Base-by-base conservation (phyloP, 2,329 filamentous ascomycete species). In the Talaromyces rugulosus region DNA sequence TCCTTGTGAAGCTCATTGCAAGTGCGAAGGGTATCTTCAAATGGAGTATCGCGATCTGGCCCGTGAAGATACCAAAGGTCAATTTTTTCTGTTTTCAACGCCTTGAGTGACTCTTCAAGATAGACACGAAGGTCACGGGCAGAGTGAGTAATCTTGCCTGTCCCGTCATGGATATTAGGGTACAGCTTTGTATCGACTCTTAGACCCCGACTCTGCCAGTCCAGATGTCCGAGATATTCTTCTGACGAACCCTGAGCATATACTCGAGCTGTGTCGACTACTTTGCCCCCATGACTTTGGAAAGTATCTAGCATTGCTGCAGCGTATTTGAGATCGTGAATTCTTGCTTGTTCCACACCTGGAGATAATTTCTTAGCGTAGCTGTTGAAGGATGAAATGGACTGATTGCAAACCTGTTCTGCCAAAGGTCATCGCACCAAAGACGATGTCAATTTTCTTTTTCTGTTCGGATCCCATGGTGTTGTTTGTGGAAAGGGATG, bases 1-100 rank as follows among this genome's bases (percentile, higher is more conserved):
- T 80, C 75, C 27, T 77, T 65, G 69, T 81, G 71, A 1, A 84
- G 71, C 5, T 44, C 42, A 23, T 44, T 44, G 42, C 14, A n/a
- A n/a, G 42, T 12, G 14, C 42, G 14, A n/a, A 44, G 42, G 8
- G 42, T 44, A 9, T 44, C 42, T n/a, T n/a, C 18, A 44, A n/a
- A 44, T n/a, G 42, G 42, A 6, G 42, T 44, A 5, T n/a, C 14
- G 16, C 42, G 42, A 23, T 44, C 42, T 2, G 42, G 42, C 8
- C 42, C 42, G n/a, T 44, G 42, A n/a, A 44, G 18, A 44, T 44
- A 44, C 42, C 42, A 44, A n/a, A 44, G 14, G 14, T n/a, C 42
- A 11, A 44, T 44, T 44, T 44, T 44, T 4, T 44, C 42, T n/a
- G 16, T 44, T 44, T 44, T n/a, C 42, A 44, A 23, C 5, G 42